Base-by-base conservation (phyloP, 2,329 filamentous ascomycete genomes). In the Alternaria infectoria region DNA sequence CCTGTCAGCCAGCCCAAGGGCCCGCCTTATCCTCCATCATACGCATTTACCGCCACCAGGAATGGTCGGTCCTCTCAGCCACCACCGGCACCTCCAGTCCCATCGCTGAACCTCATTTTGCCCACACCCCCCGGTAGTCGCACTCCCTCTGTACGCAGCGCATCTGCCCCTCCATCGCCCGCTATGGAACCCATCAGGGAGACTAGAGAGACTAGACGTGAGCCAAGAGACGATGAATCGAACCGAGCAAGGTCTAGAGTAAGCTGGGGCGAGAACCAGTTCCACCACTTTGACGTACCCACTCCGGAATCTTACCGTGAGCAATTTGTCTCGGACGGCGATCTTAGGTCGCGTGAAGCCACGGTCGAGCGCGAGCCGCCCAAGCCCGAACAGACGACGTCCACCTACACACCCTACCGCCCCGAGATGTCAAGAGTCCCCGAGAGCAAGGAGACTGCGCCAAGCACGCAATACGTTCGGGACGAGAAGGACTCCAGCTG, bases 111-210 rank as follows among this genome's bases (percentile, higher is more conserved):
- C 46, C 77, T 89, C 23, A 87, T 88, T 57, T 83, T 86, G 50
- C 85, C 87, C 3, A 89, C 87, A 7, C 87, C 87, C 17, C 87
- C 87, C 19, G 83, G 81, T 19, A 87, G 85, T 62, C 69, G 77
- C 61, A 81, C 79, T 23, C 79, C 79, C 10, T 77, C 76, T 26
- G 75, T 77, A 17, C 77, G 76, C 30, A 78, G 76, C 36, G 72
- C 71, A 8, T 81, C 79, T 25, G 45, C 74, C 15, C 77, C 75
- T 21, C 70, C 77, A 17, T 81, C 79, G 3, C 80, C 80, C 3
- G 69, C 65, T 4, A 74, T 76, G 13, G 72, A 76, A 47, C 76
- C 77, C 8, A 57, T 69, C 9, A 65, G 72, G 15, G 66, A 71
- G n/a, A 57, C 68, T 7, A 65, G 72, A 17, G 66, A 71, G n/a